phyloP scores from a whole-genome alignment of 805 yeast genomes.

The Saccharomycopsis oosterbeekiorum region DNA sequence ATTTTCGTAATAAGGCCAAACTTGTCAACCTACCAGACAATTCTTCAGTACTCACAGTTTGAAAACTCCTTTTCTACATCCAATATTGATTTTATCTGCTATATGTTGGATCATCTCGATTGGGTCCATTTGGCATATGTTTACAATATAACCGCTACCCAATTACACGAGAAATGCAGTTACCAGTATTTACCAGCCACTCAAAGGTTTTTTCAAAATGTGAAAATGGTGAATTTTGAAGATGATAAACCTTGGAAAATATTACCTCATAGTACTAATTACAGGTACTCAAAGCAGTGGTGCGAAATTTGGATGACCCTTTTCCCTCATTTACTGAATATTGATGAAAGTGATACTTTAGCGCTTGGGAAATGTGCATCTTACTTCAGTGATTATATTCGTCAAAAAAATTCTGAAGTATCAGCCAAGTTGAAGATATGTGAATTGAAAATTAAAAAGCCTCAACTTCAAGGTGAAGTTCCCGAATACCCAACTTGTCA shows the following conservation, averaged over 20 bases:
- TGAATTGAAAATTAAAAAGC: neutral
- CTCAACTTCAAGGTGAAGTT: no score
- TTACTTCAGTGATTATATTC: neutral
- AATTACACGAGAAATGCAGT: slow-evolving; percentile 16
- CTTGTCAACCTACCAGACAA: slow-evolving; percentile 28
- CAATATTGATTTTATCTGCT: neutral
- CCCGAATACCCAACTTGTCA: no score
- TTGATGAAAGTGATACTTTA: neutral
- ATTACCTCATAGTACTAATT: neutral
- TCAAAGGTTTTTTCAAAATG: slow-evolving; percentile 36
- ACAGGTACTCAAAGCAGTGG: neutral
- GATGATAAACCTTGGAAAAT: slow-evolving; percentile 45
- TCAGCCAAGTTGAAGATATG: neutral
- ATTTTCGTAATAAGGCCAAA: slow-evolving; percentile 55
- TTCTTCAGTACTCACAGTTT: slow-evolving; percentile 26
- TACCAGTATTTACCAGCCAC: slow-evolving; percentile 71
- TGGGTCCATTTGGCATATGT: slow-evolving; percentile 74
- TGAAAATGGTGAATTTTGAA: slow-evolving; percentile 55
- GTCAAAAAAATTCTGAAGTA: neutral
- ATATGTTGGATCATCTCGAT: neutral
- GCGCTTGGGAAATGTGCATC: neutral
- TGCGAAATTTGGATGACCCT: neutral
- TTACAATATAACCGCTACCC: slow-evolving; percentile 59
- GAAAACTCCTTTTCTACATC: slow-evolving; percentile 14
- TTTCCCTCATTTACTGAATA: neutral